Percentiles rank a stretch among this genome's conserved stretches.
Conservation (phyloP, 768 basidiomycete species). For the Lentinus tigrinus region DNA sequence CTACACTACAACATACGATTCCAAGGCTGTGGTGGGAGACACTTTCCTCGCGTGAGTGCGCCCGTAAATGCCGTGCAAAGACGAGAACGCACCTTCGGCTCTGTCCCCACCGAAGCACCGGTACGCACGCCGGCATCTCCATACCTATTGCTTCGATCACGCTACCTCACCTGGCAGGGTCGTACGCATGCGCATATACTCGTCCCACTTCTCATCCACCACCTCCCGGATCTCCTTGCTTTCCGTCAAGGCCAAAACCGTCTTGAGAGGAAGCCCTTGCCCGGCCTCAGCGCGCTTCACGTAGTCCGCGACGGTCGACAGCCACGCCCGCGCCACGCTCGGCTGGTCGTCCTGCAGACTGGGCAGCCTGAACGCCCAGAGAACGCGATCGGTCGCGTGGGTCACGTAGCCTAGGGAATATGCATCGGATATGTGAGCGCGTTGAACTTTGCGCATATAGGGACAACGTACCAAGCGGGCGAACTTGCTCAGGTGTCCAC, state of each 20-base stretch:
- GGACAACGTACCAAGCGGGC: slow-evolving; percentile 46
- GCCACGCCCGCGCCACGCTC: slow-evolving; percentile 52
- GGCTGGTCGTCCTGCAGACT: slow-evolving; percentile 46
- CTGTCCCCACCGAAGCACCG: no score
- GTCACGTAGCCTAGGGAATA: slow-evolving; percentile 62
- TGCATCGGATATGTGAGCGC: neutral
- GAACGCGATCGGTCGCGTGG: slow-evolving; percentile 60
- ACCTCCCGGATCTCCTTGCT: slow-evolving; percentile 56
- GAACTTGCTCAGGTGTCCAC: slow-evolving; percentile 64
- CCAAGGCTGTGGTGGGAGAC: no score
- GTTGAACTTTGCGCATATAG: no score
- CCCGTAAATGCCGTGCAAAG: neutral
- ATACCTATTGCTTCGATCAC: neutral
- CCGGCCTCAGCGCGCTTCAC: slow-evolving; percentile 38
- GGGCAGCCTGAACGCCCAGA: slow-evolving; percentile 62
- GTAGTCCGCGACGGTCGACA: slow-evolving; percentile 49
- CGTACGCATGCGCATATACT: slow-evolving; percentile 39
- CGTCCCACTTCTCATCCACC: slow-evolving; percentile 53
- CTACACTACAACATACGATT: no score
- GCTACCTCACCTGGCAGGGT: slow-evolving; percentile 30
- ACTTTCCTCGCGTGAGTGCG: neutral
- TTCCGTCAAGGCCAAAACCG: slow-evolving; percentile 49
- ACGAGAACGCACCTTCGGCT: neutral
- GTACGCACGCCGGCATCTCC: neutral
- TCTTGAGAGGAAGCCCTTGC: slow-evolving; percentile 29